Evolutionary conservation across 176 grass and related monocot species (phyloP), one percentile per base, ranked within the genome.

Genomic region (Triticum timopheevii): DNA sequence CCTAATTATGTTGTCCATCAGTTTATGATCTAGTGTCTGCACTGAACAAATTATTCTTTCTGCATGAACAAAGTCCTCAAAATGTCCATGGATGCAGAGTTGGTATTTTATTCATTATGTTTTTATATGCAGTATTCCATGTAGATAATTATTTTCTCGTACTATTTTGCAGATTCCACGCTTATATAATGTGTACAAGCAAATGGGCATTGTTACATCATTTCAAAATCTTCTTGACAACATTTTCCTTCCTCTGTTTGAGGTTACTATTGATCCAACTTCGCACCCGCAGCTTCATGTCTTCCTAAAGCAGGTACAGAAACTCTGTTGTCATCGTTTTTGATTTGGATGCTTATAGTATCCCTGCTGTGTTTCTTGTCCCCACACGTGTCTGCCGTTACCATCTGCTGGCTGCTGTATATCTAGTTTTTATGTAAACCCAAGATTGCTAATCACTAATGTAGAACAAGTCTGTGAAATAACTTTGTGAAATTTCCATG

Each of bases 191-290:
- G 66, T 99, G 61, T 99, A 99, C 90, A 94, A 96, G 92, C 92
- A 94, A 91, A 99, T 99, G 94, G 97, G 97, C 58, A 99, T 94
- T 47, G 94, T 90, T 42, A 99, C 92, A 77, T 99, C 97, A 87
- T 99, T 99, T 65, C 97, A 99, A 62, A 94, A 88, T 85, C 88
- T 99, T 69, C 94, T 99, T 58, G 97, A 99, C 93, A 97, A 99
- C 63, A 92, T 99, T 88, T 99, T 99, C 65, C 94, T 99, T 89
- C 97, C 97, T 81, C 92, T 99, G 35, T 99, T 94, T 93, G 97
- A 99, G 90, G 97, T 94, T 85, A 99, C 94, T 82, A 40, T 99
- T 59, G 88, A 97, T 86, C 97, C 94, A 74, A 80, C 90, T 89
- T 99, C 97, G 6, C 97, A 99, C 50, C 97, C 97, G 3, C 97